Evolutionary conservation across 2,329 filamentous ascomycete species (phyloP), one percentile per base, ranked within the genome.

Genomic region (Cytospora leucostoma): DNA sequence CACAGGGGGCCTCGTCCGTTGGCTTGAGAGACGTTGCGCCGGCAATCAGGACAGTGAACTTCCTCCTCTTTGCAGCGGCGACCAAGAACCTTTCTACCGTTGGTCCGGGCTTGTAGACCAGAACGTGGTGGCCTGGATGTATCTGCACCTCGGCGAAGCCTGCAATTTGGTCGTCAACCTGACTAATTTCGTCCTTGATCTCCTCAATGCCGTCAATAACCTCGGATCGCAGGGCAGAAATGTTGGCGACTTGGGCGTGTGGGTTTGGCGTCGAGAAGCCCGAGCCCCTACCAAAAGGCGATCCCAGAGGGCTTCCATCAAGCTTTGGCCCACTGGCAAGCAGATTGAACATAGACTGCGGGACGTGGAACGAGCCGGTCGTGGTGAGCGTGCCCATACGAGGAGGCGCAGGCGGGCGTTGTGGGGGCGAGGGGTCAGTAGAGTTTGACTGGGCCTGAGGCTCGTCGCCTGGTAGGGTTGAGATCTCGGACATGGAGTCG

Each of bases 131-230:
- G 72, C 94, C 93, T 1, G 92, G 91, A 73, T 96, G 92, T 67
- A 99, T 96, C 75, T 97, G 91, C 55, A 96, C 91, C 67, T 96
- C 89, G 2, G 93, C 91, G 68, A 93, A 90, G 27, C 88, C 87
- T 2, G 94, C 91, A 70, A 99, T 96, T 76, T 97, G 93, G 72
- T 96, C 92, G 73, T 97, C 95, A 8, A 93, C 93, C 73, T 94
- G 90, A 68, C 90, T 89, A 62, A 99, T 88, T 77, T 99, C 95
- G 72, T 99, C 95, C 75, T 96, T 91, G 65, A 99, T 93, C 75
- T 99, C 95, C 71, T 92, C 88, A 71, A 99, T 97, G 50, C 93
- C 95, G 70, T 95, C 91, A 68, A 97, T 88, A 33, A 98, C 90
- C 76, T 98, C 95, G 15, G 92, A 92, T 65, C 93, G 90, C 64